Base-by-base conservation (phyloP, 2,329 filamentous ascomycete species). In the Penicillium polonicum region DNA sequence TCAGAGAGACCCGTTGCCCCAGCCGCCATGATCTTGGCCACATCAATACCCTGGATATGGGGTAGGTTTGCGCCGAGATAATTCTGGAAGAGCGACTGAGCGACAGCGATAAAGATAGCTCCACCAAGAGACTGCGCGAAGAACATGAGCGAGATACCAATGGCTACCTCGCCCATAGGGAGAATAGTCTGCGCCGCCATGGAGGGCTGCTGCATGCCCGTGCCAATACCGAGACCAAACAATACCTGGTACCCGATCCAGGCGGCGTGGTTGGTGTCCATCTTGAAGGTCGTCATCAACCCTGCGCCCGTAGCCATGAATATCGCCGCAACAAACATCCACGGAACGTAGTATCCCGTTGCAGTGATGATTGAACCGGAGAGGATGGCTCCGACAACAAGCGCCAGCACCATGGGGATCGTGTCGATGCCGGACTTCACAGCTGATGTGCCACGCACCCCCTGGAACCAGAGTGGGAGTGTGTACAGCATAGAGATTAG, bases 381-480 rank as follows among this genome's bases (percentile, higher is more conserved):
- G 7, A 71, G 25, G 4, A 77, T 68, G 31, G 71, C 69, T 5
- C 68, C 68, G 10, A 78, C 64, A 45, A 76, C 71, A 3, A 74
- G 57, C 0, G 72, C 60, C 2, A 79, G 59, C 21, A 78, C 70
- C 66, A 77, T 67, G 9, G 76, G 76, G 5, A 78, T 63, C 48
- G 69, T 73, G 51, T 74, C 74, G 48, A 81, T 79, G 19, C 78
- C 79, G 7, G 78, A 79, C 38, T 77, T 72, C 48, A 77, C 72
- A 7, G 79, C 78, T 4, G 71, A 70, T 13, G 71, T 71, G 5
- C 72, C 73, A 52, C 76, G 75, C 59, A 80, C 74, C 5, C 76
- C 78, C 60, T 82, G 79, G 64, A 81, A 80, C 72, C 76, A 81
- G 52, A 80, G 74, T 0, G 78, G 77, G 2, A 80, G 56, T 57